phyloP scores from a whole-genome alignment of 495 filamentous ascomycete species.

The Trichoderma orchidacearum region DNA sequence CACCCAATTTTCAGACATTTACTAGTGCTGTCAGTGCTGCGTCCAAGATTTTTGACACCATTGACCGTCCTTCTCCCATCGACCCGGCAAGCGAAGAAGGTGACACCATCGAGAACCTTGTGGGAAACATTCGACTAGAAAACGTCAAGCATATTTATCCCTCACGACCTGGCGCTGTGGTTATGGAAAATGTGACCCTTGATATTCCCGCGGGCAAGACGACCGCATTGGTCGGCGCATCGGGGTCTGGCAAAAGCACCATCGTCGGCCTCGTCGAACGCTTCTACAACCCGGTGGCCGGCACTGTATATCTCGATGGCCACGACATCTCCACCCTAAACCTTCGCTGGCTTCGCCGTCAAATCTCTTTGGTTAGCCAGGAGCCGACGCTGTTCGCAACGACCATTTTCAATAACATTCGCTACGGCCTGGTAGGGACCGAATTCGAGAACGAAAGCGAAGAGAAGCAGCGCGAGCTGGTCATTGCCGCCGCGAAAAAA shows the following conservation, averaged over 20 bases:
- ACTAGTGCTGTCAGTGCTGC: slow-evolving; percentile 56
- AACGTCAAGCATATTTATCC: slow-evolving; percentile 80
- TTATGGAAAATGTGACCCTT: slow-evolving; percentile 66
- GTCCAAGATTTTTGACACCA: slow-evolving; percentile 63
- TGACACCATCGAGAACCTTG: slow-evolving; percentile 45
- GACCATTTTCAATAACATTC: slow-evolving; percentile 55
- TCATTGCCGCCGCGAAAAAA: slow-evolving; percentile 71
- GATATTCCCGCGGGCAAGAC: slow-evolving; percentile 66
- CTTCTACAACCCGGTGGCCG: slow-evolving; percentile 75
- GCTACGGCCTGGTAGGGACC: slow-evolving; percentile 70
- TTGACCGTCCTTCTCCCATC: slow-evolving; percentile 61
- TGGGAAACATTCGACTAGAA: slow-evolving; percentile 55
- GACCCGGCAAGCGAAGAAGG: slow-evolving; percentile 55
- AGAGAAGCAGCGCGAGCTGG: slow-evolving; percentile 47
- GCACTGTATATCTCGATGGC: slow-evolving; percentile 53
- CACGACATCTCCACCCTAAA: slow-evolving; percentile 59
- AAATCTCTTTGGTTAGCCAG: slow-evolving; percentile 63
- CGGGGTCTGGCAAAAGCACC: slow-evolving; percentile 76
- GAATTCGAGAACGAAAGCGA: slow-evolving; percentile 44
- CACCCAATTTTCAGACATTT: slow-evolving; percentile 63
- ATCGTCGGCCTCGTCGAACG: slow-evolving; percentile 80
- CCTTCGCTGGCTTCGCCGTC: slow-evolving; percentile 63
- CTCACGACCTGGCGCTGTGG: slow-evolving; percentile 65
- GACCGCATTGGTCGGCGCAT: slow-evolving; percentile 70
- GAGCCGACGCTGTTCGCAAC: slow-evolving; percentile 49